A percentile compares a stretch with the other conserved stretches of the same genome.
Conservation (phyloP, 2,329 filamentous ascomycete species). For the Echinosphaeria canescens region DNA sequence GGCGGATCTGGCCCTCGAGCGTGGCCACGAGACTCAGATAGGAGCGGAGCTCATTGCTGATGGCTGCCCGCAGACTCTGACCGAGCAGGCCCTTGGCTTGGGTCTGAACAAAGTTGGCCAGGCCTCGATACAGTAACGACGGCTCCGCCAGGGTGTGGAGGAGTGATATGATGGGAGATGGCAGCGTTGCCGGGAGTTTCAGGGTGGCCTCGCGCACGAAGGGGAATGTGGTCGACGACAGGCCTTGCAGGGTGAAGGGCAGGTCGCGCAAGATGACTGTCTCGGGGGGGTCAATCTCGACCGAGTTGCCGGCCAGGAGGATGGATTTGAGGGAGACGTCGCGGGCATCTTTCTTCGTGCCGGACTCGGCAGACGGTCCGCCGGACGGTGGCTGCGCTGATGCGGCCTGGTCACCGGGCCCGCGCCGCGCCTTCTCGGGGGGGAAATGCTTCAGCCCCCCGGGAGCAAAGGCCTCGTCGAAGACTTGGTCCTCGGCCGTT, state of each 20-base stretch:
- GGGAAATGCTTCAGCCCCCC: conserved; percentile 24
- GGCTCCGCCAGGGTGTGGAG: conserved; percentile 83
- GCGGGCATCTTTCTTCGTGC: conserved; percentile 13
- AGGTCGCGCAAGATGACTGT: conserved; percentile 53
- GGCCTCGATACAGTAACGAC: conserved; percentile 67
- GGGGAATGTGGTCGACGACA: conserved; percentile 67
- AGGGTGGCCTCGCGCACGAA: conserved; percentile 51
- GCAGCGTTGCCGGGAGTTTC: conserved; percentile 57
- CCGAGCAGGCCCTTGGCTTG: conserved; percentile 68
- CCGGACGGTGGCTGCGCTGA: too few species aligned
- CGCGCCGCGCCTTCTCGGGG: conserved; percentile 15
- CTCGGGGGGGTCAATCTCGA: conserved; percentile 38
- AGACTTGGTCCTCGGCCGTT: too few species aligned
- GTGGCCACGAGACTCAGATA: conserved; percentile 85
- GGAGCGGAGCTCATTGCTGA: conserved; percentile 65
- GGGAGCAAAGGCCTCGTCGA: conserved; percentile 30
- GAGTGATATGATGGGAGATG: conserved; percentile 67
- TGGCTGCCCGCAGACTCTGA: conserved; percentile 77
- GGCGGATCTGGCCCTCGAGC: conserved; percentile 75
- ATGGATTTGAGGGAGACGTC: conserved; percentile 35
- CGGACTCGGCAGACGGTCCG: conserved; percentile 4
- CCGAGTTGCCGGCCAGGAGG: conserved; percentile 31
- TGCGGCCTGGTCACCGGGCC: conserved; percentile 3
- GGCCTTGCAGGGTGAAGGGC: conserved; percentile 79
- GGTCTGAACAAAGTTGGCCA: conserved; percentile 65